Evolutionary conservation across 2,329 filamentous ascomycete genomes (phyloP), one percentile per base, ranked within the genome.

Genomic region (Paraphaeosphaeria sporulosa): DNA sequence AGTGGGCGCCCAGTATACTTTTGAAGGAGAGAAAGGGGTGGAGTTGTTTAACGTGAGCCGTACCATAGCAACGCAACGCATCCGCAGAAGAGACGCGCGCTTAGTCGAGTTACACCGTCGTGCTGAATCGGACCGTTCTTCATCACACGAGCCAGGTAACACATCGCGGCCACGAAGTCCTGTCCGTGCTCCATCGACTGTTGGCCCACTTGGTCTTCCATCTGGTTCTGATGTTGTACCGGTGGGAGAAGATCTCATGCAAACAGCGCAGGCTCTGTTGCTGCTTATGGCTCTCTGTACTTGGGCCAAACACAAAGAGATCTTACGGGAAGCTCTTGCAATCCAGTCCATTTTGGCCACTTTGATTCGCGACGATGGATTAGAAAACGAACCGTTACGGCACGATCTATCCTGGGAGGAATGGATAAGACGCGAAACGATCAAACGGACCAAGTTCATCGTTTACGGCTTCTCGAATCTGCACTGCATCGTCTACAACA

Each of bases 1-100:
- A 0, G 85, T 91, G 1, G 88, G 88, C 13, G 88, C 88, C 0
- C 87, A 89, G 66, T 90, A 90, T 66, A 84, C 83, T 30, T 86
- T 85, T 65, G 84, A 86, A 63, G 74, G 76, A 17, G 74, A 76
- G 10, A 76, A 83, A 52, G 85, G 84, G 0, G 84, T 87, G 40
- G 82, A 86, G 47, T 78, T 88, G 2, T 88, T 87, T 67, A 83
- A 85, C 69, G 83, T 84, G 13, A 84, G 84, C 12, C 85, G 84
- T 65, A 79, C 83, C 9, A 83, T 88, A 36, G 78, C 86, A 36
- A 76, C 81, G 1, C 80, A 85, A 64, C 81, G 84, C 19, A 82
- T 86, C 42, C 79, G 81, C 44, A 78, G 81, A 59, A 76, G 82
- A 58, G 83, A 86, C 63, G 80, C 81, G 51, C 80, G 80, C 40